Evolutionary conservation across 495 filamentous ascomycete genomes (phyloP).

Genomic region (Penicillium riverlandense): DNA sequence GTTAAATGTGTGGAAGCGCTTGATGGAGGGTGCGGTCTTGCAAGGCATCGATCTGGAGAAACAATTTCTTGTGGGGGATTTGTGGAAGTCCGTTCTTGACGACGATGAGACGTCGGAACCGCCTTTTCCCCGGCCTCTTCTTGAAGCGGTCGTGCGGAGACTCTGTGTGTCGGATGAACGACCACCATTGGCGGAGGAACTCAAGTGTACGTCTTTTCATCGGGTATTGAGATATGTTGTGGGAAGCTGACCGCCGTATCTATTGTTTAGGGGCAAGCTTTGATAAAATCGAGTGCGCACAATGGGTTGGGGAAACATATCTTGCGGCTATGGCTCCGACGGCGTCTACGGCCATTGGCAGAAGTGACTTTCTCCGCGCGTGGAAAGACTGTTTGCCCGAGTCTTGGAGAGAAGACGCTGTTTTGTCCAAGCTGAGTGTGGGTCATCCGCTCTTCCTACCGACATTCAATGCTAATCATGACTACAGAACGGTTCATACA

Average conservation of each 20-base stretch:
- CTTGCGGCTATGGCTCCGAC: conserved; percentile 42
- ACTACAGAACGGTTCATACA: conserved; percentile 28
- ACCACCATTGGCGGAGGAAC: conserved; percentile 8
- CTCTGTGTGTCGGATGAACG: conserved; percentile 23
- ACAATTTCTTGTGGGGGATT: conserved; percentile 41
- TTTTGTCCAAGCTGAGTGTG: conserved; percentile 39
- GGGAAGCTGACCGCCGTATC: conserved; percentile 3
- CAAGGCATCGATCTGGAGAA: conserved; percentile 37
- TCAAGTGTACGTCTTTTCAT: conserved; percentile 33
- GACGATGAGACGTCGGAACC: conserved; percentile 24
- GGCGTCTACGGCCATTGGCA: conserved; percentile 22
- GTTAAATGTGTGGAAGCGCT: conserved; percentile 39
- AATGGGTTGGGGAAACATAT: conserved; percentile 46
- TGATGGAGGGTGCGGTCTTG: conserved; percentile 37
- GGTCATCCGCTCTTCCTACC: conserved; percentile 2
- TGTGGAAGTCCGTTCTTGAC: conserved; percentile 41
- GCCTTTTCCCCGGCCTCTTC: conserved; percentile 31
- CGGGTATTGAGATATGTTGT: background rate
- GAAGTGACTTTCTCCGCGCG: conserved; percentile 40
- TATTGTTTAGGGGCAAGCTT: conserved; percentile 35
- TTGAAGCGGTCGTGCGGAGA: conserved; percentile 37
- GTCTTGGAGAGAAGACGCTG: conserved; percentile 46
- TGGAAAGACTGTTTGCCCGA: conserved; percentile 57
- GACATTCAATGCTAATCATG: conserved; percentile 1
- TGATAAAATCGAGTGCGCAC: conserved; percentile 34